A percentile compares a stretch with the other conserved stretches of the same genome.
These are phyloP conservation scores for Saccharum hybrid DNA, from an alignment of 202 grass and related monocot genomes.

Conservation along the genomic window DNA sequence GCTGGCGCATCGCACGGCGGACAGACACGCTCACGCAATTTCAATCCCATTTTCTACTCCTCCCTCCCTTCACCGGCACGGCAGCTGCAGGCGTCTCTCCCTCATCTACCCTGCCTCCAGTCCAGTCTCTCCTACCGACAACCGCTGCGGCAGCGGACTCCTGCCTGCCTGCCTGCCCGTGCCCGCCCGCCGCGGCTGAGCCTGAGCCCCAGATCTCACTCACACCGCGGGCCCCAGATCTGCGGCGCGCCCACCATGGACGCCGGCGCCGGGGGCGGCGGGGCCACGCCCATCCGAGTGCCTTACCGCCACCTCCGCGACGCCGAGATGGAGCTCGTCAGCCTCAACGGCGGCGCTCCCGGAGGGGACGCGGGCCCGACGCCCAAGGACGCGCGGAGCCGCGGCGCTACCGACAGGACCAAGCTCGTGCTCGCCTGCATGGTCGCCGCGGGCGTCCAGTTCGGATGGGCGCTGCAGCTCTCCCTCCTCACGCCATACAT, in stretches of 20 bases:
- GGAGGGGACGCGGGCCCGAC: constrained; percentile 1
- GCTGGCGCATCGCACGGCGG: too few relatives aligned
- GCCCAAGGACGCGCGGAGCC: constrained; percentile 15
- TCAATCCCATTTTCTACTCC: background rate
- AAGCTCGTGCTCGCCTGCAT: constrained; percentile 83
- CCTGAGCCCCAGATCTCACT: constrained; percentile 31
- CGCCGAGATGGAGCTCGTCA: constrained; percentile 82
- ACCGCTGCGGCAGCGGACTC: background rate
- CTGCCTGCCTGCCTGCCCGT: background rate
- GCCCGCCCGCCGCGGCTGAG: background rate
- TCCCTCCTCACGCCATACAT: constrained; percentile 97
- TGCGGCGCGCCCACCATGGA: constrained; percentile 51
- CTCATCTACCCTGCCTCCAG: constrained; percentile 4
- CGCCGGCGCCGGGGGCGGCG: constrained; percentile 42
- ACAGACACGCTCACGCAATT: too few relatives aligned
- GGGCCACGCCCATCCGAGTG: constrained; percentile 63
- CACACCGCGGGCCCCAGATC: constrained; percentile 45
- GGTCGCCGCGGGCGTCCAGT: constrained; percentile 96
- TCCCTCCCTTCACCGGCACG: background rate
- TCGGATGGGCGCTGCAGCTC: constrained; percentile 97
- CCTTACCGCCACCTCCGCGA: constrained; percentile 80
- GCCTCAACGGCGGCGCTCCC: constrained; percentile 44
- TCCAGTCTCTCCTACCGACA: background rate
- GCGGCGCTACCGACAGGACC: constrained; percentile 29
- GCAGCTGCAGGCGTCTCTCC: background rate